A percentile compares a stretch with the other conserved stretches of the same genome.
These are phyloP conservation scores for Zymoseptoria crescenta DNA, from an alignment of 2,329 filamentous ascomycete genomes.

Conservation along the genomic window DNA sequence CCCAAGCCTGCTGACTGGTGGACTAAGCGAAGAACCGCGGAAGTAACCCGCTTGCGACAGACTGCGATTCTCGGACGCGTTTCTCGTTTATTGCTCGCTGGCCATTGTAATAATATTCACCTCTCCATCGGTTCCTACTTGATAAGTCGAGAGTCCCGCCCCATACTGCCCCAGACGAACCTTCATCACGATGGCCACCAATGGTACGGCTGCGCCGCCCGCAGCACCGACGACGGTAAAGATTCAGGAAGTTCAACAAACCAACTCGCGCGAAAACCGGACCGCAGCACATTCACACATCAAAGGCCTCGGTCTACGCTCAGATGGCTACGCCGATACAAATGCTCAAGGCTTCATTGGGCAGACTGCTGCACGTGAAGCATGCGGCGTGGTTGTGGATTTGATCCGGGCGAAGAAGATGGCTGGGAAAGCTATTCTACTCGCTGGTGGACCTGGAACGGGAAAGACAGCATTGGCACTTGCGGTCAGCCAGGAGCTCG, in stretches of 20 bases:
- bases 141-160: neutral
- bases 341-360: constrained; percentile 81
- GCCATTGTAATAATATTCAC: neutral
- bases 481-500: constrained; percentile 91
- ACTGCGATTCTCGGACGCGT: neutral
- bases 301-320: constrained; percentile 80
- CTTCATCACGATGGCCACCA: constrained; percentile 17
- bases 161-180: neutral
- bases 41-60: neutral
- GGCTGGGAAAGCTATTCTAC: constrained; percentile 85
- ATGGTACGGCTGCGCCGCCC: constrained; percentile 16
- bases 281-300: constrained; percentile 98
- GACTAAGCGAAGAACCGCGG: too few relatives aligned
- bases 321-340: constrained; percentile 77
- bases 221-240: constrained; percentile 25
- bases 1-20: too few relatives aligned
- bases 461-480: constrained; percentile 95
- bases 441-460: constrained; percentile 90
- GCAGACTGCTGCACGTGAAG: constrained; percentile 83
- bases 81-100: neutral
- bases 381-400: constrained; percentile 91
- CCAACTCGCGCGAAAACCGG: constrained; percentile 67
- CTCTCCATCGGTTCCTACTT: neutral
- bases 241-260: constrained; percentile 30
- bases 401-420: constrained; percentile 95